These are phyloP conservation scores for Quercus tomentella DNA, from an alignment of 331 rosid species.

Conservation along the genomic window DNA sequence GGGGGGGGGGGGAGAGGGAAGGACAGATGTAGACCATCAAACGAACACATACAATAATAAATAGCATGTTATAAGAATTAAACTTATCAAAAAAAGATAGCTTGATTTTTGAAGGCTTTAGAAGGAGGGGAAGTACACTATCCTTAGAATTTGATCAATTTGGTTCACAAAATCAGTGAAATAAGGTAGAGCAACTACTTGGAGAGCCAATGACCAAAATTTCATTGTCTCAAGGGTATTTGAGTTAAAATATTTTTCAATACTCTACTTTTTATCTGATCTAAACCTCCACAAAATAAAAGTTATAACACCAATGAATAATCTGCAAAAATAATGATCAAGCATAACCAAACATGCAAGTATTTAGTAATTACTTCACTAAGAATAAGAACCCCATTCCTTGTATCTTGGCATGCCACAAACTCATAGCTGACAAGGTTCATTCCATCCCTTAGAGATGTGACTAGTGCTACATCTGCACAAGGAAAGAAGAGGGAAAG, in stretches of 20 bases:
- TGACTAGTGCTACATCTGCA: slow-evolving; percentile 82
- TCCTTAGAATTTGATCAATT: neutral
- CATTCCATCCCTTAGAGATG: slow-evolving; percentile 93
- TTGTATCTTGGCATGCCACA: slow-evolving; percentile 91
- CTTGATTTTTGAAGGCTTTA: too few relatives aligned
- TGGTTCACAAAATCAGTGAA: neutral
- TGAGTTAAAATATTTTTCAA: neutral
- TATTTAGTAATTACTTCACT: slow-evolving; percentile 66
- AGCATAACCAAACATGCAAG: slow-evolving; percentile 8
- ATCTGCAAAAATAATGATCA: neutral
- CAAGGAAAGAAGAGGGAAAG: slow-evolving; percentile 10
- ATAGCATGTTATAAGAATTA: too few relatives aligned
- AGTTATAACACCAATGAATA: neutral
- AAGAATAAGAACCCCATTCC: slow-evolving; percentile 89
- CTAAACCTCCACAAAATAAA: neutral
- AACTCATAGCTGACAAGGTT: slow-evolving; percentile 94
- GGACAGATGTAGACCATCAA: too few relatives aligned
- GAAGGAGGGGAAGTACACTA: too few relatives aligned
- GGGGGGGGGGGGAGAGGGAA: neutral
- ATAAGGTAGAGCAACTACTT: neutral
- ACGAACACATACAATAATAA: too few relatives aligned
- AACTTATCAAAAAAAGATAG: too few relatives aligned
- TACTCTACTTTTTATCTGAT: neutral
- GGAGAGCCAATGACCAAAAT: neutral
- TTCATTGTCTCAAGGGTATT: neutral